Base-by-base conservation (phyloP, 2,329 filamentous ascomycete species). In the Aspergillus costaricaensis region DNA sequence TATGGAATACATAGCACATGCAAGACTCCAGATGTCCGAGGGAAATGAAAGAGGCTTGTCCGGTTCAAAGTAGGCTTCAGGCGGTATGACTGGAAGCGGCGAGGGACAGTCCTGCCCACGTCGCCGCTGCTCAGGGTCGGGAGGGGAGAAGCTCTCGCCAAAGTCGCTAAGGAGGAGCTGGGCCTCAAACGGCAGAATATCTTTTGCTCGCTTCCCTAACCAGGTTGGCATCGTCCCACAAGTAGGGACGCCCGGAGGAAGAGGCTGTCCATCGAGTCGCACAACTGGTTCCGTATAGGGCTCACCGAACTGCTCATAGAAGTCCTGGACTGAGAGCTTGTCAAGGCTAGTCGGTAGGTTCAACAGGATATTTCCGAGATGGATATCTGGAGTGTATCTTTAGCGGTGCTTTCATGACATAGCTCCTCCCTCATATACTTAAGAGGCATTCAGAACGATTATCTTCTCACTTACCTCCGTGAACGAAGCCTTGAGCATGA, bases 351-450 rank as follows among this genome's bases (percentile, higher is more conserved):
- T n/a, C 10, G 63, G 65, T 4, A 68, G 38, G 23, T 54, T 53
- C 10, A 72, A 21, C 21, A 71, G 49, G 43, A 71, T 60, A 48
- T 70, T 71, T 27, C 55, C 62, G 3, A 57, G 53, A 43, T 70
- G 68, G 21, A 70, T 60, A 58, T 69, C 65, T 68, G 54, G 23
- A 10, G 21, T 14, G 4, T 23, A 7, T 10, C 9, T 21, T 44
- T 44, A 44, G 41, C 10, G 7, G 21, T 44, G 1, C 1, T 44
- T 9, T 44, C 1, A 44, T 21, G 41, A 6, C n/a, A 19, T 7
- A 2, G 3, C 5, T 2, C 41, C 0, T 5, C 6, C 4, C 14
- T 10, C 17, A 12, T 51, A 49, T n/a, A 21, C 8, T 25, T 8
- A 5, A 32, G 38, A 41, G 23, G 23, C 41, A n/a, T 41, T 5